A percentile compares a stretch with the other conserved stretches of the same genome.
Evolutionary conservation across 768 basidiomycete genomes (phyloP).

Genomic region (Sarcodon sp.): DNA sequence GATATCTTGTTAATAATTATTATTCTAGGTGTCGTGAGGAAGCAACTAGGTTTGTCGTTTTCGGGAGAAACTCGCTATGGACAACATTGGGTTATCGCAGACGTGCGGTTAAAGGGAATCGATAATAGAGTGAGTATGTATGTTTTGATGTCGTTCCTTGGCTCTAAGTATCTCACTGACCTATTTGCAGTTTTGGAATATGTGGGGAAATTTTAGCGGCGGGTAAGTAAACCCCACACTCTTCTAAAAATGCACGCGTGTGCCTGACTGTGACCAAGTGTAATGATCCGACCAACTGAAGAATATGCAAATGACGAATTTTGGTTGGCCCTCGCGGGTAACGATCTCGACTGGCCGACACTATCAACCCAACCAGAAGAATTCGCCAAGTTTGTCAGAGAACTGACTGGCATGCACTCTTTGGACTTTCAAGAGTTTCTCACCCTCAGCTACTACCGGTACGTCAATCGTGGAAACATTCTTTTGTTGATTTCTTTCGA

Average conservation of each 20-base stretch:
- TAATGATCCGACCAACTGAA: conserved; percentile 7
- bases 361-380: conserved; percentile 12
- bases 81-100: conserved; percentile 18
- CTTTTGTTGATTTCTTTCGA: too few species aligned
- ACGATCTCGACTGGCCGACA: conserved; percentile 6
- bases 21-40: conserved; percentile 21
- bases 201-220: conserved; percentile 8
- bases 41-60: conserved; percentile 27
- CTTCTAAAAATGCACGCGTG: neutral
- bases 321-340: conserved; percentile 1
- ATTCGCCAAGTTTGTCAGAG: conserved; percentile 17
- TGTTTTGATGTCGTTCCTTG: neutral
- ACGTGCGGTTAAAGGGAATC: conserved; percentile 23
- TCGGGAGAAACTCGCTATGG: conserved; percentile 23
- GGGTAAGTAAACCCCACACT: conserved; percentile 3
- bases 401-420: conserved; percentile 14
- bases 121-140: conserved; percentile 15
- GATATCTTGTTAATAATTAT: too few species aligned
- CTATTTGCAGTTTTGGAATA: conserved; percentile 10
- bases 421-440: conserved; percentile 18
- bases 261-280: neutral
- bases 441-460: conserved; percentile 18
- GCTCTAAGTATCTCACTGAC: neutral
- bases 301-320: conserved; percentile 12
- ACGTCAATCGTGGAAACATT: neutral